phyloP scores from a whole-genome alignment of 176 grass and related monocot genomes.

The Carex cristatella region DNA sequence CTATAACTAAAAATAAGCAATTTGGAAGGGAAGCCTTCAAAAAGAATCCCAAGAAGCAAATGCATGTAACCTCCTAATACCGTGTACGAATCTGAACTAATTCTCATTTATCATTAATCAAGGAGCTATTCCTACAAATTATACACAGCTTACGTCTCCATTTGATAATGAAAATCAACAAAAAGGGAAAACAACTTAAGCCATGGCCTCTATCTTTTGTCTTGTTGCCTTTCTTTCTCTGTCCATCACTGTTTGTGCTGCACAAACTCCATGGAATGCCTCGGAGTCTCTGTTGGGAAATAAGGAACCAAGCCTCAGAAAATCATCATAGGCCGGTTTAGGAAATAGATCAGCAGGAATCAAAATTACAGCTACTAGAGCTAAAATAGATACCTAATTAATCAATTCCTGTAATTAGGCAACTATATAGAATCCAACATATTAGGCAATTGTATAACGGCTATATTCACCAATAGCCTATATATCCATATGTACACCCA shows the following conservation, averaged over 20 bases:
- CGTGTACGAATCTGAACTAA: not conserved
- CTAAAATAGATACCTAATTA: too few relatives aligned
- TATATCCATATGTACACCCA: too few relatives aligned
- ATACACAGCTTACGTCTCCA: not conserved
- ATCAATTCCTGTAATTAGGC: too few relatives aligned
- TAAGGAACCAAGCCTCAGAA: too few relatives aligned
- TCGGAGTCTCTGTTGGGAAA: not conserved
- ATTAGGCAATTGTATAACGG: too few relatives aligned
- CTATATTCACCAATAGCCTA: too few relatives aligned
- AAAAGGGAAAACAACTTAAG: not conserved
- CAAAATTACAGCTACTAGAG: too few relatives aligned
- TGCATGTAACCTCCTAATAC: conserved; percentile 14
- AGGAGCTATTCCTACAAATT: not conserved
- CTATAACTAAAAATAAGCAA: not conserved
- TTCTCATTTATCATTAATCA: not conserved
- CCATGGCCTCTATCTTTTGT: conserved; percentile 30
- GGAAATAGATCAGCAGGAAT: too few relatives aligned
- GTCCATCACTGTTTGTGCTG: conserved; percentile 17
- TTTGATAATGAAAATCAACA: not conserved
- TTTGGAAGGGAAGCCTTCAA: not conserved
- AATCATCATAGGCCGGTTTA: too few relatives aligned
- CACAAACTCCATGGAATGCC: not conserved
- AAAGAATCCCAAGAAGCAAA: not conserved
- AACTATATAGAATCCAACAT: too few relatives aligned
- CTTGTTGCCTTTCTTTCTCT: conserved; percentile 21